phyloP scores from a whole-genome alignment of 2,329 filamentous ascomycete genomes.

The Cucurbitaria berberidis region DNA sequence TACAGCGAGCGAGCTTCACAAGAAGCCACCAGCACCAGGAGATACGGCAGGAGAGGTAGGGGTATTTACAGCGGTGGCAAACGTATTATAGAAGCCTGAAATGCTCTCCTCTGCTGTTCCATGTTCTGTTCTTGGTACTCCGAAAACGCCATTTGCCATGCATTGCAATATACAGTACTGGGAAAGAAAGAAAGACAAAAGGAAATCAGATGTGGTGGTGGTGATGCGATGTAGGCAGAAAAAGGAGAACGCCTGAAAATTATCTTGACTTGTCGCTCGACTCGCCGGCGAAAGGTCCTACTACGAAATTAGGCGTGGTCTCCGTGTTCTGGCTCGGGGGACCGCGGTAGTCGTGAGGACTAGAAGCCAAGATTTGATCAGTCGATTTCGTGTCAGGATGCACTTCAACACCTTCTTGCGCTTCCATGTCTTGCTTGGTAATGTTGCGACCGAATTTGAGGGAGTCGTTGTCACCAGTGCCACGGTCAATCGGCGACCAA shows the following conservation, averaged over 20 bases:
- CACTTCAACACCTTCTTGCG: slow-evolving; percentile 53
- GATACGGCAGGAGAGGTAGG: slow-evolving; percentile 7
- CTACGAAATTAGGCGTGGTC: slow-evolving; percentile 53
- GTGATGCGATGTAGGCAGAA: not conserved
- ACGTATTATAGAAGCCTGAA: not conserved
- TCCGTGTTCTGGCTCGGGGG: slow-evolving; percentile 54
- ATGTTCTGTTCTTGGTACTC: not conserved
- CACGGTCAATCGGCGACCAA: slow-evolving; percentile 72
- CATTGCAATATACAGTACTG: slow-evolving; percentile 7
- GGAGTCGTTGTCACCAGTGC: slow-evolving; percentile 52
- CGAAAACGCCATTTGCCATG: slow-evolving; percentile 6
- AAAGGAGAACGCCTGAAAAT: slow-evolving; percentile 1
- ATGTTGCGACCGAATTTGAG: slow-evolving; percentile 46
- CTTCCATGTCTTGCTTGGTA: slow-evolving; percentile 50
- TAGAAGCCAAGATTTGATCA: slow-evolving; percentile 55
- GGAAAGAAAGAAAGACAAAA: slow-evolving; percentile 3
- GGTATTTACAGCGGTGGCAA: slow-evolving; percentile 12
- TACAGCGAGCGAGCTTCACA: slow-evolving; percentile 6
- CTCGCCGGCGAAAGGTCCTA: slow-evolving; percentile 52
- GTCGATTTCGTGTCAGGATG: slow-evolving; percentile 58
- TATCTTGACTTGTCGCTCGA: slow-evolving; percentile 14
- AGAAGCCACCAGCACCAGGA: not conserved
- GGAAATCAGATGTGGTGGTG: slow-evolving; percentile 2
- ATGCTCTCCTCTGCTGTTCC: not conserved
- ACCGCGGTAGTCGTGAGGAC: slow-evolving; percentile 48